Evolutionary conservation across 169 alveolate species (phyloP).

Genomic region (Theileria annulata): DNA sequence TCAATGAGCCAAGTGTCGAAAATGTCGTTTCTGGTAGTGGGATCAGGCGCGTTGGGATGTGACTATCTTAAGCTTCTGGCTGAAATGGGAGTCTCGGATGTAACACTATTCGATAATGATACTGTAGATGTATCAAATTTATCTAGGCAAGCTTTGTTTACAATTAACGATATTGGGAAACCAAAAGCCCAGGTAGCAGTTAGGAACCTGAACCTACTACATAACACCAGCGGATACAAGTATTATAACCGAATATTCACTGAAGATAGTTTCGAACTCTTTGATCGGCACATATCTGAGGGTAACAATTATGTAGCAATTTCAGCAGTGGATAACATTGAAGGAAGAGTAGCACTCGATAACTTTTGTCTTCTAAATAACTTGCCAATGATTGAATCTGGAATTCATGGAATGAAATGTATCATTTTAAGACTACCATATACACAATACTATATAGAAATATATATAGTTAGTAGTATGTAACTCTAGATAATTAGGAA

Average conservation of each 20-base stretch:
- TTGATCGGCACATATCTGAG: not conserved
- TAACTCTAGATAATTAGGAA: not conserved
- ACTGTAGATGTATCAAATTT: conserved; percentile 55
- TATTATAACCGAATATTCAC: conserved; percentile 14
- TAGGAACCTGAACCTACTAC: conserved; percentile 21
- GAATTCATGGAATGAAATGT: conserved; percentile 68
- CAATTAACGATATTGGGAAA: conserved; percentile 49
- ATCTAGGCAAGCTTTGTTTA: conserved; percentile 54
- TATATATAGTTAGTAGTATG: not conserved
- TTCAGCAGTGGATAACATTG: conserved; percentile 67
- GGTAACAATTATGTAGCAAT: conserved; percentile 8
- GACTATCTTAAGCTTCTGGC: conserved; percentile 49
- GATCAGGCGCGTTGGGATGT: conserved; percentile 69
- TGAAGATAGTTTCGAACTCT: conserved; percentile 12
- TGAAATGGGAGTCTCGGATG: conserved; percentile 47
- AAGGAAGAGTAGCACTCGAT: conserved; percentile 53
- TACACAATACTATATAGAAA: not conserved
- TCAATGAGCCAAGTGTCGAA: conserved; percentile 1
- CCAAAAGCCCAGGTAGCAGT: conserved; percentile 54
- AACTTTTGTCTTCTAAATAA: conserved; percentile 34
- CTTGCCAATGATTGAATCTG: conserved; percentile 49
- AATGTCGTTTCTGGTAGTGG: conserved; percentile 49
- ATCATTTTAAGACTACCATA: not conserved
- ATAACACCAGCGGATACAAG: not conserved
- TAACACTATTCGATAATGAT: conserved; percentile 54